Base-by-base conservation (phyloP, 208 protist species). In the Novymonas esmeraldas region DNA sequence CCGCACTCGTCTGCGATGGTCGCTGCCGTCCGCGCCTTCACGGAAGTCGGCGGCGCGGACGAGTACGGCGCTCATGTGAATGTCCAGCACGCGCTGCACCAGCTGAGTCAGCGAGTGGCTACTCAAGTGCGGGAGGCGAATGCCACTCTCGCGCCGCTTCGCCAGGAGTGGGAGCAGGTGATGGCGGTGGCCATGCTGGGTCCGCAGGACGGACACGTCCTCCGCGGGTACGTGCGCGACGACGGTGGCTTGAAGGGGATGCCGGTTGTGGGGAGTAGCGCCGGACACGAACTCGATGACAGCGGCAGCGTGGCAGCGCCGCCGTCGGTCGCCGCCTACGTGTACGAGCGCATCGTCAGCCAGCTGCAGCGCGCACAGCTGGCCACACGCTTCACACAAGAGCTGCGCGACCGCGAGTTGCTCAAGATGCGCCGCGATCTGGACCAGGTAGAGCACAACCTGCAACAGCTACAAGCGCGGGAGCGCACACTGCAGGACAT, bases 401-500 rank as follows among this genome's bases (percentile, higher is more conserved):
- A 63, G 2, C 48, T 79, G 28, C 64, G 73, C 29, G 63, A 69
- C 1, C 58, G 60, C 7, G 85, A 90, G 51, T 46, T 63, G 20
- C 29, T 65, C 36, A 76, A 75, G 46, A 90, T 90, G 55, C 78
- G 70, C 44, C 56, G 63, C 38, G 64, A 62, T 28, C 42, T 90
- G 6, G 75, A 87, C 22, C 64, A 64, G 10, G 70, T 63, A 11
- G 67, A 72, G 39, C n/a, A 65, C 4, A 39, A 57, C 42, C 67
- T 90, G 49, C 50, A 55, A n/a, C 66, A 70, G 11, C 46, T 72
- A 44, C 70, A 87, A 31, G 49, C 70, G 24, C 76, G 73, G 22
- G 85, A 91, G 52, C 58, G 58, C 36, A 68, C 39, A 14, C 70
- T 91, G 67, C 85, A 91, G 58, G 82, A 73, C 39, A 45, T 70